Percentiles rank a stretch among this genome's conserved stretches.
phyloP scores from a whole-genome alignment of 306 rosid genomes.

The Cicer chorassanicum region DNA sequence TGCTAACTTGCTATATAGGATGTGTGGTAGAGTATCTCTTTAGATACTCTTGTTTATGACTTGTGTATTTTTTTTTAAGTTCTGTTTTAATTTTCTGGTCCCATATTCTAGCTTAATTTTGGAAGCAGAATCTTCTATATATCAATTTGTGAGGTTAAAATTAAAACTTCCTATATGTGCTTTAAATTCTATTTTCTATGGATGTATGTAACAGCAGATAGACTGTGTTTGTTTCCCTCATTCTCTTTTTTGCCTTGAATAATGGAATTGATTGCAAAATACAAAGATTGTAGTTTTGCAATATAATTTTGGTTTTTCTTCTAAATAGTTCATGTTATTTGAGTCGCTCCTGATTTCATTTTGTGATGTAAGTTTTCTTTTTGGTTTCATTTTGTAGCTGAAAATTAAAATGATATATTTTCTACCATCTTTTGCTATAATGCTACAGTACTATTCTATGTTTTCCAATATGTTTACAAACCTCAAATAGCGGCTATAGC shows the following conservation, averaged over 20 bases:
- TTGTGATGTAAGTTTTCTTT: neutral
- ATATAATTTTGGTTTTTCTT: neutral
- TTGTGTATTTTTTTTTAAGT: neutral
- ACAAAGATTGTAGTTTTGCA: neutral
- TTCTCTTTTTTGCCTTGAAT: conserved; percentile 12
- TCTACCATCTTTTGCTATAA: neutral
- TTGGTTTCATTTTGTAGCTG: neutral
- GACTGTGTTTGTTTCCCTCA: neutral
- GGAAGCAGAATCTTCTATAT: conserved; percentile 1
- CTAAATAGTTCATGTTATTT: neutral
- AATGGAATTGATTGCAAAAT: conserved; percentile 4
- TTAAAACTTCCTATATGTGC: neutral
- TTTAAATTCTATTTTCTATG: neutral
- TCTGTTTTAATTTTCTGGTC: neutral
- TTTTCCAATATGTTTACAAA: neutral
- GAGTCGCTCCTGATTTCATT: neutral
- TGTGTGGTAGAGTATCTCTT: neutral
- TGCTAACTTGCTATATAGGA: neutral
- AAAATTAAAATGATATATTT: conserved; percentile 25
- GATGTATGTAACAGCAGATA: neutral
- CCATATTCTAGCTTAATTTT: conserved; percentile 14
- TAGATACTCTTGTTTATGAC: conserved; percentile 5
- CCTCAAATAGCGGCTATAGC: no score
- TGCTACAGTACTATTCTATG: neutral
- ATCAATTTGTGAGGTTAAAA: conserved; percentile 10